Evolutionary conservation across 1,284 basidiomycete genomes (phyloP), one percentile per base, ranked within the genome.

Genomic region (Mycosarcoma maydis): DNA sequence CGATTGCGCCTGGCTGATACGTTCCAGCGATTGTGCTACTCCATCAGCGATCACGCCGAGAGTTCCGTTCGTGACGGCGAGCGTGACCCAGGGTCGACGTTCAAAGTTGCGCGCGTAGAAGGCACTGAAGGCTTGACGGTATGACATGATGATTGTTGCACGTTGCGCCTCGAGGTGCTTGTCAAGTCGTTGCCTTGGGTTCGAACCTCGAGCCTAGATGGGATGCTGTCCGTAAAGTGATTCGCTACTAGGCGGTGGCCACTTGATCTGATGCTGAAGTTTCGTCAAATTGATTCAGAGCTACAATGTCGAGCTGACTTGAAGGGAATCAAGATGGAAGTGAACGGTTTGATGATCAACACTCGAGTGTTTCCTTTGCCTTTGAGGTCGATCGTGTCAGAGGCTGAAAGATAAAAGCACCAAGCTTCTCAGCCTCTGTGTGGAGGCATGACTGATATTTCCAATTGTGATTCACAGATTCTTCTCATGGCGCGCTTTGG

Each of bases 31-130:
- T 47, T 81, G 80, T 0, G 80, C 80, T 9, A 78, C 69, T 5
- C 59, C 62, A 37, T 81, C 80, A 11, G 77, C 78, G 11, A 80
- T 16, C 6, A 75, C 62, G 20, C 73, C 65, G 13, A 81, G 62
- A 1, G 58, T 30, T 10, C 76, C 80, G 62, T 81, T 81, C 24
- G 80, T 73, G 16, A 78, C 65, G 1, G 76, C 79, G 10, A 81
- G 69, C 3, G 80, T 81, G 34, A 67, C 23, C 75, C 76, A 81
- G 1, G 80, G 80, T 16, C 66, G 60, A 9, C 64, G 51, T 11
- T 74, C 75, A 36, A 80, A 81, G 34, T 71, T 74, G 42, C 70
- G 73, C 10, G 70, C 48, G 55, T 81, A 81, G 62, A 79, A 77
- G 3, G 75, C 32, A 19, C 48, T 44, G 41, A 76, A 77, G n/a